Conservation (phyloP, 2,329 filamentous ascomycete genomes). For the Fusarium drepaniforme region DNA sequence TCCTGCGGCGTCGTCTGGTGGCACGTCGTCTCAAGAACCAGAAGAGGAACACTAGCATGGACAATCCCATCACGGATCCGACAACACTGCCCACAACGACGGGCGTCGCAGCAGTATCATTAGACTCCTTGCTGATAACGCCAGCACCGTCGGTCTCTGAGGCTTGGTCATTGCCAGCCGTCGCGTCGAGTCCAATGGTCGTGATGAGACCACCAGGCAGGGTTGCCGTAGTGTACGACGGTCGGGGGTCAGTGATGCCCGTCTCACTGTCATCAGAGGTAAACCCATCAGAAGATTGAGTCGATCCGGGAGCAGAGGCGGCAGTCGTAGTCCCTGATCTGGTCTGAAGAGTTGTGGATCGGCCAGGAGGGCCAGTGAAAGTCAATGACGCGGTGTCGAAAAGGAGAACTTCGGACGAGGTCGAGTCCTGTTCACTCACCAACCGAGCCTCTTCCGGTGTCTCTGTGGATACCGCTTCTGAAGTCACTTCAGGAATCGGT, state of each 20-base stretch:
- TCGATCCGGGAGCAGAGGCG: conserved; percentile 27
- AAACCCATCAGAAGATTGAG: conserved; percentile 29
- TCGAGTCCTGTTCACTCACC: conserved; percentile 14
- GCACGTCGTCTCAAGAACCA: conserved; percentile 62
- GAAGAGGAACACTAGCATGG: conserved; percentile 60
- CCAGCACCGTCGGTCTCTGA: conserved; percentile 31
- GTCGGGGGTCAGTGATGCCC: conserved; percentile 23
- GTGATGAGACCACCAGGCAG: conserved; percentile 34
- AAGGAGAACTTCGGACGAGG: conserved; percentile 28
- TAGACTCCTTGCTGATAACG: conserved; percentile 19
- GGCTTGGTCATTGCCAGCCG: conserved; percentile 34
- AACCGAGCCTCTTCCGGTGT: conserved; percentile 16
- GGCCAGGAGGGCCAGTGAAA: conserved; percentile 26
- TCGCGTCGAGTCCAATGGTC: conserved; percentile 35
- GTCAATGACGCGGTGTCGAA: conserved; percentile 37
- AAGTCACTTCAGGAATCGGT: not conserved
- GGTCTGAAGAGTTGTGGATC: conserved; percentile 37
- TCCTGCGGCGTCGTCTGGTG: conserved; percentile 56
- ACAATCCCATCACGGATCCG: conserved; percentile 58
- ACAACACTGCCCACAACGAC: conserved; percentile 65
- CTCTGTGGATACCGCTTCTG: conserved; percentile 9
- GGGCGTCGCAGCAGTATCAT: conserved; percentile 35
- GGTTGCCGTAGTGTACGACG: conserved; percentile 36
- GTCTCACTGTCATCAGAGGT: conserved; percentile 25
- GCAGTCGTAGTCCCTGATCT: conserved; percentile 27